Base-by-base conservation (phyloP, 108 stramenopile species). In the Mayamaea pseudoterrestris region DNA sequence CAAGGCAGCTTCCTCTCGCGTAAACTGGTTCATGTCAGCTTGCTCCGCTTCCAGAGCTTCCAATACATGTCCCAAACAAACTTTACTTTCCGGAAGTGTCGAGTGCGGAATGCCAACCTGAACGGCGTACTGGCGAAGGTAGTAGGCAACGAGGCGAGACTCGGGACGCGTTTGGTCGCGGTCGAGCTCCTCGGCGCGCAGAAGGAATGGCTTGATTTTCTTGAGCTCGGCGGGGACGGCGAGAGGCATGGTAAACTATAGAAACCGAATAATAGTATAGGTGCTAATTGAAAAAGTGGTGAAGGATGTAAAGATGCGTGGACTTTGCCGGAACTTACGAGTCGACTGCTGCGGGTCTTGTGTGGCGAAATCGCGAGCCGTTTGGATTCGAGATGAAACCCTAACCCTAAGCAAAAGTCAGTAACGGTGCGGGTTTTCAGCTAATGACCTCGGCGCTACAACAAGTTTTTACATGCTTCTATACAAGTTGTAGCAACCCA, bases 41-140 rank as follows among this genome's bases (percentile, higher is more conserved):
- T 83, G 80, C 62, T 91, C 83, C 27, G 34, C 53, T 51, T 91
- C 90, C 22, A 91, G 53, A 21, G 63, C 25, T 14, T 57, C 62
- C 16, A 91, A 41, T 4, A 91, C 27, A 3, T 71, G 40, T 18
- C 75, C 69, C 1, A 91, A 47, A 41, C 74, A 80, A 2, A 45
- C 22, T 48, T 76, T 85, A 3, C 63, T 14, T 16, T 51, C 20
- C 2, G 57, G 16, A 2, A 21, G 53, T 0, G 46, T 39, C n/a
- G 70, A 46, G 31, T 84, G 60, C 2, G 72, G 66, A 40, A 85
- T 84, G 13, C 84, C 89, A 0, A 41, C 43, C 13, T 72, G 67
- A 25, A 92, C 86, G 31, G 89, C 93, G 44, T 80, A 90, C 54
- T 88, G 84, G 16, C 93, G 84, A 62, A 85, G 88, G 60, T 89